Evolutionary conservation across 225 moss, liverwort and hornwort genomes (phyloP).

Genomic region (Ulota crispa): DNA sequence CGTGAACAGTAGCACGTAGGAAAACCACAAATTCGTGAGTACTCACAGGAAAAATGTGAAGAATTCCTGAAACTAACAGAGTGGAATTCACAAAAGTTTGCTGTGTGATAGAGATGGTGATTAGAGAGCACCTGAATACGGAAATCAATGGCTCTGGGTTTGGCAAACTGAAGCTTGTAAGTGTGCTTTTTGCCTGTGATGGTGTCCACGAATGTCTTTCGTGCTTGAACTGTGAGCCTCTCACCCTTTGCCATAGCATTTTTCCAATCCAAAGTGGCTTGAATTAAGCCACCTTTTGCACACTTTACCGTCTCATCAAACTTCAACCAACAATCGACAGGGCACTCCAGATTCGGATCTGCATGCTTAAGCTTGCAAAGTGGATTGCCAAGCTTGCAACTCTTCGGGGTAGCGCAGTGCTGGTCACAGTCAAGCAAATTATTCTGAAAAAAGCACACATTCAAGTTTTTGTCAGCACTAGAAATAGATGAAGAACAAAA

Average conservation of each 20-base stretch:
- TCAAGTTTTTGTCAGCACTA: not conserved
- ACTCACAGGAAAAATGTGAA: too few species aligned
- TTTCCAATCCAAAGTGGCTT: not conserved
- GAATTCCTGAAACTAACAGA: too few species aligned
- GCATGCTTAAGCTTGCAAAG: not conserved
- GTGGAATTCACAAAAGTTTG: too few species aligned
- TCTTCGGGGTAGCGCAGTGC: not conserved
- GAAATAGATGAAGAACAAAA: not conserved
- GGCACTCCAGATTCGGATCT: too few species aligned
- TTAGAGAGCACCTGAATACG: not conserved
- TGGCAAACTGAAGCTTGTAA: not conserved
- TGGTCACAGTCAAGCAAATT: not conserved
- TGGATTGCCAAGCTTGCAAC: not conserved
- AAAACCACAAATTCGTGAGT: too few species aligned
- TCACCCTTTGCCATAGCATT: not conserved
- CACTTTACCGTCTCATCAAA: too few species aligned
- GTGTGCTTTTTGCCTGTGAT: not conserved
- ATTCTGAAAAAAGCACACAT: not conserved
- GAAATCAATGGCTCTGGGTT: too few species aligned
- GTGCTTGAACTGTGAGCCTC: not conserved
- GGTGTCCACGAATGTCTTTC: not conserved
- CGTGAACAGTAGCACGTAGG: too few species aligned
- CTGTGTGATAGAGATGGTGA: not conserved
- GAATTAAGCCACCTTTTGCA: not conserved
- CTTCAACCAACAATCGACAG: too few species aligned